Conservation (phyloP, 768 basidiomycete species). For the Hericium rajendrae region DNA sequence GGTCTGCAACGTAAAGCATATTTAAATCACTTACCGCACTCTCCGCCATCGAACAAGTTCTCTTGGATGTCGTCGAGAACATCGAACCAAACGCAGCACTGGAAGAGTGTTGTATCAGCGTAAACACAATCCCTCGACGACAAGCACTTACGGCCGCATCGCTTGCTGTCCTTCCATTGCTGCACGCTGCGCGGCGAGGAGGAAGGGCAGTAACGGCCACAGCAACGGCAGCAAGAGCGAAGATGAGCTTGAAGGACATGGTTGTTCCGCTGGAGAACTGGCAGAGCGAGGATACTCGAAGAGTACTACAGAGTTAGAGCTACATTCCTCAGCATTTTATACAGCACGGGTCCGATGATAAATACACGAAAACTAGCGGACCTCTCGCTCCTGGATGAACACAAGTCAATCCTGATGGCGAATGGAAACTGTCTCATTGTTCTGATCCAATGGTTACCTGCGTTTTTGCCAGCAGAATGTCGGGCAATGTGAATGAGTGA, state of each 20-base stretch:
- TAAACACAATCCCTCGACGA: background rate
- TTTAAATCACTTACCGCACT: conserved; percentile 28
- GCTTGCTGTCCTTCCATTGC: conserved; percentile 10
- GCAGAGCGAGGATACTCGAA: background rate
- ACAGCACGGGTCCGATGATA: background rate
- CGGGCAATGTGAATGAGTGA: no score
- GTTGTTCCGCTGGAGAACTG: background rate
- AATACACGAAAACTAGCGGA: no score
- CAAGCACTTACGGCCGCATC: conserved; percentile 4
- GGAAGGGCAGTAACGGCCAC: conserved; percentile 8
- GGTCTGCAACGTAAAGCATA: conserved; percentile 11
- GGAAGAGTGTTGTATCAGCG: background rate
- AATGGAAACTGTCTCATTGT: background rate
- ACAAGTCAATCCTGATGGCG: background rate
- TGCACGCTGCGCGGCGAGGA: conserved; percentile 9
- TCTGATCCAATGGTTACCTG: background rate
- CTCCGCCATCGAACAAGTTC: conserved; percentile 25
- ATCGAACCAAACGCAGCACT: conserved; percentile 32
- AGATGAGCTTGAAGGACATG: background rate
- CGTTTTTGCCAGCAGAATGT: no score
- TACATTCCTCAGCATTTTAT: background rate
- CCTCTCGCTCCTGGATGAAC: no score
- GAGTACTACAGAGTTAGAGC: background rate
- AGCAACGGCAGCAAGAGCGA: conserved; percentile 2
- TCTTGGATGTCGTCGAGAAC: conserved; percentile 30